Conservation (phyloP, 352 stramenopile species). For the Phytophthora rubi region DNA sequence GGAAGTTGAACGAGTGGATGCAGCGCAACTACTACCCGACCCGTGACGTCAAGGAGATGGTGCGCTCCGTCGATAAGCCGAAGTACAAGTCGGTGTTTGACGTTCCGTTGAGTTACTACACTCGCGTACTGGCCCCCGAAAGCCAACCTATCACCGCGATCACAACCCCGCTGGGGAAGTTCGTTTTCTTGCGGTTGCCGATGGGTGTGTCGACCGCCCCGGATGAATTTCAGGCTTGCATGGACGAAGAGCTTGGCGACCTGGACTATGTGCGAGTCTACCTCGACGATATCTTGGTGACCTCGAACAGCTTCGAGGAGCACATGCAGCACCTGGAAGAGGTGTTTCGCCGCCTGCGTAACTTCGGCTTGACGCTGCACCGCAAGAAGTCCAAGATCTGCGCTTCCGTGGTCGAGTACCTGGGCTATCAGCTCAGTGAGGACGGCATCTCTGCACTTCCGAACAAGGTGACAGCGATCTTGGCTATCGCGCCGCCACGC, state of each 20-base stretch:
- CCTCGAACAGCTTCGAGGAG: neutral
- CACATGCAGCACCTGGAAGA: neutral
- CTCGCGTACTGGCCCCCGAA: neutral
- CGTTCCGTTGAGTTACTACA: neutral
- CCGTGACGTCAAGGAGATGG: neutral
- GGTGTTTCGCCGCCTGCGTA: neutral
- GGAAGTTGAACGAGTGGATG: constrained; percentile 1
- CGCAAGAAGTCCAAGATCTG: constrained; percentile 1
- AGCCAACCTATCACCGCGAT: neutral
- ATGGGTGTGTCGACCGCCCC: neutral
- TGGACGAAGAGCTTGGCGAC: neutral
- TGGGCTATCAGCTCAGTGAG: neutral
- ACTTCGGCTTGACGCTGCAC: neutral
- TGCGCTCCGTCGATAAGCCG: neutral
- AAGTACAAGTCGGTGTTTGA: neutral
- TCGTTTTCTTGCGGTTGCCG: neutral
- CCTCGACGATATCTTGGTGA: neutral
- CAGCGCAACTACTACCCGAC: neutral
- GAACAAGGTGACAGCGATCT: neutral
- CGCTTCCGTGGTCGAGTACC: neutral
- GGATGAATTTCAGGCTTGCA: neutral
- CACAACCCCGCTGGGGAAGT: neutral
- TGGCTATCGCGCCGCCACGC: neutral
- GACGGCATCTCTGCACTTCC: neutral
- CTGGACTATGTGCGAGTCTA: neutral